Base-by-base conservation (phyloP, 192 early-diverging fungal genomes). In the Obelidium mucronatum region DNA sequence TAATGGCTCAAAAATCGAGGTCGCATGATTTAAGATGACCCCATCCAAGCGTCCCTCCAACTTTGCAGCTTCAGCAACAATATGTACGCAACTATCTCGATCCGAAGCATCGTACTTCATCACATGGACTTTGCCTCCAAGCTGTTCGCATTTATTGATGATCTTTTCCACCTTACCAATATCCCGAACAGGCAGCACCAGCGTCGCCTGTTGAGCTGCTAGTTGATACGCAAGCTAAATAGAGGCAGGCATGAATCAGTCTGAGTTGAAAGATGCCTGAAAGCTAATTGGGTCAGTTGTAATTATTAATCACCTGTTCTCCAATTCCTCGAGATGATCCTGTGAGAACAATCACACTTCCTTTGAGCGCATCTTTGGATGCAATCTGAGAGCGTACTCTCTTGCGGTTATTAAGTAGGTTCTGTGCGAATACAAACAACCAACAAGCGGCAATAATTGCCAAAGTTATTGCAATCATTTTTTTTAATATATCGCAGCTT, bases 1-100 rank as follows among this genome's bases (percentile, higher is more conserved):
- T 3, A 69, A 31, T 3, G 67, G 67, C 48, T 51, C 30, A 28
- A 44, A 69, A 13, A 53, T 11, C 6, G 40, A 51, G 17, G 44
- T 69, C 19, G 70, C 55, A 40, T 73, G 70, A 37, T 73, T 73
- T 13, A 73, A 37, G 30, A 73, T 37, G 13, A 73, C 30, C 8
- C 48, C 70, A 59, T 73, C 70, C 51, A 73, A 28, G 3, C 55
- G 51, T 8, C 48, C 48, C 34, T 55, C 55, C 51, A 73, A 26
- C 5, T 2, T 19, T 13, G 22, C 55, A 3, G 54, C 26, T 34
- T 73, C 44, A 22, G 2, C 28, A 8, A 73, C 70, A 26, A 73
- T 2, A 3, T 30, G 3, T 26, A 35, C 15, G 70, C 70, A 73
- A n/a, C 39, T 48, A 5, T 73, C 70, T 3, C 53, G 51, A n/a